Evolutionary conservation across 805 yeast genomes (phyloP), one percentile per base, ranked within the genome.

Genomic region (Ogataea paraovalis): DNA sequence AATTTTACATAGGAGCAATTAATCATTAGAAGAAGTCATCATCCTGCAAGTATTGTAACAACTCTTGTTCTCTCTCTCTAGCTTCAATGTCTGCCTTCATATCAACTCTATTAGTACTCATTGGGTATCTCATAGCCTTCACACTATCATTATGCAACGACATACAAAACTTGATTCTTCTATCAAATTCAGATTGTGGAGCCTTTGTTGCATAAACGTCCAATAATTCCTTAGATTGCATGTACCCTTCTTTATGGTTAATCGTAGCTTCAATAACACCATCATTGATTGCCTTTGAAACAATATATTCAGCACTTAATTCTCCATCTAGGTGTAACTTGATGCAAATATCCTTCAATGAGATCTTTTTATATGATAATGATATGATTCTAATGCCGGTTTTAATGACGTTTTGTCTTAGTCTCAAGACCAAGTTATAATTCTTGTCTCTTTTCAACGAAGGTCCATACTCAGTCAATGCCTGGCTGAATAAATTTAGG

Each of bases 301-400:
- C 96, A 66, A 94, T 90, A 66, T 92, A 94, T 71, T 94, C 99
- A 1, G 97, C 96, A 58, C 92, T 84, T 62, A 94, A 91, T 71
- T 94, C 99, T 42, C 91, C 83, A 60, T 92, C 99, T 52, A 94
- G 77, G 57, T 87, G 90, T 63, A 94, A 78, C 64, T 92, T 88
- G 59, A 94, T 78, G 68, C 99, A 94, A 48, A 94, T 90, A 63
- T 94, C 99, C 67, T 85, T 87, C 59, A 94, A 76, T 3, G 97
- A 87, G 51, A 94, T 94, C 64, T 81, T 83, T 50, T 94, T 86
- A 72, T 94, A 94, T 6, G 97, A 83, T 59, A 94, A 73, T 12
- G 96, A 87, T 61, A 94, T 88, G 60, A 88, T 86, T 67, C 98
- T 80, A 51, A 94, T 89, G 62, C 99, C 99, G 1, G 99, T 91